Conservation (phyloP, 148 eudicot genomes). For the Rhododendron williamsianum region DNA sequence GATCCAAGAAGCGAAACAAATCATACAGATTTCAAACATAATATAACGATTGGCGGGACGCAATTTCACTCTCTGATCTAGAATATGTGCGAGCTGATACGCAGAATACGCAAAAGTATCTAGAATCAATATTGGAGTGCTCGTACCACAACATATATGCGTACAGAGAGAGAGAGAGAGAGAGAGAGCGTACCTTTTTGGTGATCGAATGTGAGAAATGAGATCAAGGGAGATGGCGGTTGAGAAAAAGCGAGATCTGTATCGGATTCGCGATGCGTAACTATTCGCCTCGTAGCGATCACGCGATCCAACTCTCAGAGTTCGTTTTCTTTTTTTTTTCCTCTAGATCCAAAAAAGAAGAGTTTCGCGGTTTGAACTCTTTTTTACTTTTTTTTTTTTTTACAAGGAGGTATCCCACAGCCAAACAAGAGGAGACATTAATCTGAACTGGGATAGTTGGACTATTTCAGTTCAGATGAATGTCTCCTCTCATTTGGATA, state of each 20-base stretch:
- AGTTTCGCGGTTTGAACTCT: background rate
- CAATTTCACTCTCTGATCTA: background rate
- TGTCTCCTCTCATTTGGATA: too few species aligned
- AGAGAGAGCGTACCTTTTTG: slow-evolving; percentile 1
- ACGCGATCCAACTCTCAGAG: background rate
- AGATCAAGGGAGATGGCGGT: background rate
- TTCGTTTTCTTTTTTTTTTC: too few species aligned
- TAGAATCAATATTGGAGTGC: background rate
- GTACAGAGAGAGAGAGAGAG: background rate
- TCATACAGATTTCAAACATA: background rate
- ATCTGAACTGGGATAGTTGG: too few species aligned
- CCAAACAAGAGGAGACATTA: too few species aligned
- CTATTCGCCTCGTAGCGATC: background rate
- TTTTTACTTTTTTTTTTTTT: background rate
- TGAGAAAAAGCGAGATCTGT: background rate
- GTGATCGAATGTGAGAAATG: background rate
- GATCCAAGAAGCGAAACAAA: background rate
- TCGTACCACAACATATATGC: background rate
- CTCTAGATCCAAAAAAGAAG: background rate
- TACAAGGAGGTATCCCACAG: too few species aligned
- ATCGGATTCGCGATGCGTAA: background rate
- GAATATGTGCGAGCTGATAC: background rate
- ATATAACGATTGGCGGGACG: background rate
- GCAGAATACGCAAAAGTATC: background rate
- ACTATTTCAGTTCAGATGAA: too few species aligned